These are phyloP conservation scores for Claviceps fusiformis DNA, from an alignment of 2,329 filamentous ascomycete genomes.

Conservation along the genomic window DNA sequence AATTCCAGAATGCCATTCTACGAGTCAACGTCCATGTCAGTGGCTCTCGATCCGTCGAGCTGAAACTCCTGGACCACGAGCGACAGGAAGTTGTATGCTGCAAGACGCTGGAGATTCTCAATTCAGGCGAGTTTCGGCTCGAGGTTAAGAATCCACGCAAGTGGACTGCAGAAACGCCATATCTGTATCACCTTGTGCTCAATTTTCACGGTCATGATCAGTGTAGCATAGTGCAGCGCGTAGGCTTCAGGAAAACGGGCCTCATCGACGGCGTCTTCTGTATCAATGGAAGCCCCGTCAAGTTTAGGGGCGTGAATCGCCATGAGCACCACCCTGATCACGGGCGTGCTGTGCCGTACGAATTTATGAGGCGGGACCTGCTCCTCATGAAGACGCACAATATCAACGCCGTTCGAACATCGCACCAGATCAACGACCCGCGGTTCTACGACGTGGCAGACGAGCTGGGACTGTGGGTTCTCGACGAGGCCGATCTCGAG, in stretches of 20 bases:
- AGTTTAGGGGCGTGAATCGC: constrained; percentile 55
- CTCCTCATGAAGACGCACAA: constrained; percentile 55
- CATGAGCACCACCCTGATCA: constrained; percentile 55
- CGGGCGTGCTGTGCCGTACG: constrained; percentile 47
- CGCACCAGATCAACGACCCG: constrained; percentile 51
- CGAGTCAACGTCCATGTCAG: constrained; percentile 30
- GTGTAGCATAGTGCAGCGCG: constrained; percentile 33
- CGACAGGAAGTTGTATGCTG: constrained; percentile 15
- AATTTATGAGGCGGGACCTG: constrained; percentile 47
- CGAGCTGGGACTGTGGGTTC: constrained; percentile 49
- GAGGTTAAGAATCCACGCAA: constrained; percentile 38
- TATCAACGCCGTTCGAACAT: constrained; percentile 56
- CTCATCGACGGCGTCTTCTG: constrained; percentile 46
- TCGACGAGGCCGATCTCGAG: constrained; percentile 43
- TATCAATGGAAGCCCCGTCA: constrained; percentile 51
- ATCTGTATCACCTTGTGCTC: constrained; percentile 40
- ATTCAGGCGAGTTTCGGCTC: constrained; percentile 26
- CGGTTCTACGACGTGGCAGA: constrained; percentile 48
- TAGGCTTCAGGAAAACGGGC: constrained; percentile 52
- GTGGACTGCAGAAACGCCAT: constrained; percentile 57
- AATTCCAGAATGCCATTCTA: constrained; percentile 40
- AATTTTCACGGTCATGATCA: constrained; percentile 16
- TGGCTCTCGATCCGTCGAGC: constrained; percentile 15
- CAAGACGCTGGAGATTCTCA: constrained; percentile 11
- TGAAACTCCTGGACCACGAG: constrained; percentile 23